Evolutionary conservation across 163 green algal genomes (phyloP).

Genomic region (Botryococcus braunii): DNA sequence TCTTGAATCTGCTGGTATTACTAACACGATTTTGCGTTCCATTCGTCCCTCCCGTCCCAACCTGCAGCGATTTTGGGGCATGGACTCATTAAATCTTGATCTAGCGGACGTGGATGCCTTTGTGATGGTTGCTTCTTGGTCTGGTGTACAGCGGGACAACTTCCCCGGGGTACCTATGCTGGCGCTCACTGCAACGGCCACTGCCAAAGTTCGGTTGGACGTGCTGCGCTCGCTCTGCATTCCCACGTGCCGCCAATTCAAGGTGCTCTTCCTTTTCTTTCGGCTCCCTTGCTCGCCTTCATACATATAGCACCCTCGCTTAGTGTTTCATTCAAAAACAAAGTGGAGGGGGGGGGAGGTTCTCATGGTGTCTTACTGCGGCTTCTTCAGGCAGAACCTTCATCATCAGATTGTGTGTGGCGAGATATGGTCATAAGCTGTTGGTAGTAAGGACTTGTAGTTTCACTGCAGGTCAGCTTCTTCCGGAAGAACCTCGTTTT

Average conservation of each 20-base stretch:
- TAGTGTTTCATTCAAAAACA: background rate
- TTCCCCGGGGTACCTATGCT: conserved; percentile 60
- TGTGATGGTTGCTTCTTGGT: too few species aligned
- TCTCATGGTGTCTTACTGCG: too few species aligned
- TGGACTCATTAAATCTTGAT: too few species aligned
- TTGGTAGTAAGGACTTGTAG: background rate
- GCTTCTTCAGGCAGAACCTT: too few species aligned
- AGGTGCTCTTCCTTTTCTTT: conserved; percentile 13
- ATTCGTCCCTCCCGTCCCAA: too few species aligned
- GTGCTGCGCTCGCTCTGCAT: conserved; percentile 56
- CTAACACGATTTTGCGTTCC: too few species aligned
- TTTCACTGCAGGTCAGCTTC: conserved; percentile 57
- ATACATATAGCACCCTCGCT: background rate
- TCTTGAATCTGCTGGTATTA: too few species aligned
- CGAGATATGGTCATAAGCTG: background rate
- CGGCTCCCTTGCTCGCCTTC: background rate
- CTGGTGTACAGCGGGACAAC: conserved; percentile 8
- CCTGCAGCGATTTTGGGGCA: too few species aligned
- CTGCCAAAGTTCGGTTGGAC: conserved; percentile 50
- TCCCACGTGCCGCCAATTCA: conserved; percentile 18
- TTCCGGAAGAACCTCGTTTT: conserved; percentile 68
- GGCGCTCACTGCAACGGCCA: conserved; percentile 82
- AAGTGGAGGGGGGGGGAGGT: too few species aligned
- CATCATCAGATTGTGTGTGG: background rate
- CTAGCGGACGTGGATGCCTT: too few species aligned